Conservation (phyloP, 2,329 filamentous ascomycete species). For the Venturia aucupariae region DNA sequence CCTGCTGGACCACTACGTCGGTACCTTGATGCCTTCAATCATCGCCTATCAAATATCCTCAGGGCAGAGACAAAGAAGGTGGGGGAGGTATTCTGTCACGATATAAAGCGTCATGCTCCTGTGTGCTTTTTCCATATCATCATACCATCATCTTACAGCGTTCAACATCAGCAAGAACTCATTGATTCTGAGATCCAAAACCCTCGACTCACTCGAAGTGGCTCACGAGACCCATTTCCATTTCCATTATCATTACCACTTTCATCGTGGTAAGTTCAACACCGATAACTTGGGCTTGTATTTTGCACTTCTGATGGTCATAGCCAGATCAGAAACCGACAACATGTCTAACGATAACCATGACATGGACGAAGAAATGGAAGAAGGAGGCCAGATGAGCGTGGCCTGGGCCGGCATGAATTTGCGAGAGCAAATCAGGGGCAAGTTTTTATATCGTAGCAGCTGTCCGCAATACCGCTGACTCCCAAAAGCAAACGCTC, state of each 20-base stretch:
- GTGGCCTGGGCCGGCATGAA: not conserved
- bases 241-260: not conserved
- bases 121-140: not conserved
- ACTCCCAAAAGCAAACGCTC: not conserved
- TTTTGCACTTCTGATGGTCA: not conserved
- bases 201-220: not conserved
- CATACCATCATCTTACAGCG: not conserved
- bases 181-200: not conserved
- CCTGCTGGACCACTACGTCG: not conserved
- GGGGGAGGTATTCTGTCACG: not conserved
- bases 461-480: not conserved
- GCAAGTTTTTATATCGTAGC: not conserved
- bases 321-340: not conserved
- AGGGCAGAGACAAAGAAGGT: not conserved
- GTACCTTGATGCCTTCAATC: not conserved
- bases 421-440: not conserved
- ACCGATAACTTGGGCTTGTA: not conserved
- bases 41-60: slow-evolving; percentile 3
- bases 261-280: not conserved
- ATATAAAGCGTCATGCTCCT: slow-evolving; percentile 1
- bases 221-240: not conserved
- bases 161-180: not conserved
- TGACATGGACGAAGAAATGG: not conserved
- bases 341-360: not conserved
- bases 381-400: not conserved